phyloP scores from a whole-genome alignment of 495 filamentous ascomycete species.

The Neurospora sublineolata region DNA sequence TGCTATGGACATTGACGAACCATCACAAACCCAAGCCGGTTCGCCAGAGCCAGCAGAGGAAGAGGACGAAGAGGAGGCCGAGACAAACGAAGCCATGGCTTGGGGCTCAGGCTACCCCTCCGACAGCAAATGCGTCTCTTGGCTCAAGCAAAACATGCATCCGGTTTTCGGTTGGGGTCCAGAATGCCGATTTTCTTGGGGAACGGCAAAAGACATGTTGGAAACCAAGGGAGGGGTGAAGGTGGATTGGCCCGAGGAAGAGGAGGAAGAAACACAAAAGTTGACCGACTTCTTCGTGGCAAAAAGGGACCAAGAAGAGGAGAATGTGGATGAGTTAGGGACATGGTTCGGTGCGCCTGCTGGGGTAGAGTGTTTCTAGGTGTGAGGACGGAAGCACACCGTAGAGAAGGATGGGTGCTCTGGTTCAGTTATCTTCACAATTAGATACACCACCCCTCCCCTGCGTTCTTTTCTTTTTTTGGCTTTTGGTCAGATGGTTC shows the following conservation, averaged over 20 bases:
- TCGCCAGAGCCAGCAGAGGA: conserved; percentile 13
- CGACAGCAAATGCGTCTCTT: conserved; percentile 66
- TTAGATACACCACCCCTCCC: no score
- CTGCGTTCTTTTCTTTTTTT: background rate
- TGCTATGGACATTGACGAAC: conserved; percentile 15
- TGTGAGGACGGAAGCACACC: no score
- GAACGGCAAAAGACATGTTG: conserved; percentile 84
- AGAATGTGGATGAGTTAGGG: conserved; percentile 43
- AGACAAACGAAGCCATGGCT: conserved; percentile 12
- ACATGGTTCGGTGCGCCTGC: conserved; percentile 54
- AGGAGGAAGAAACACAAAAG: conserved; percentile 50
- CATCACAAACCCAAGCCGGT: conserved; percentile 3
- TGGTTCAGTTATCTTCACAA: no score
- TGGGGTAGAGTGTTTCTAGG: conserved; percentile 45
- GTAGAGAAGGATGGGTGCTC: no score
- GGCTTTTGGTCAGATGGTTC: background rate
- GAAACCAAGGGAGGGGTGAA: conserved; percentile 52
- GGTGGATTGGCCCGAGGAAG: conserved; percentile 76
- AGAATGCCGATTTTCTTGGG: conserved; percentile 91
- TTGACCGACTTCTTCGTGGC: conserved; percentile 63
- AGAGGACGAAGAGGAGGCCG: conserved; percentile 14
- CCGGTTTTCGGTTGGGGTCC: conserved; percentile 90
- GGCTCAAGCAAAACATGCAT: conserved; percentile 80
- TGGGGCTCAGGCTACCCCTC: conserved; percentile 95
- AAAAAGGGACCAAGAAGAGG: conserved; percentile 20